Percentiles rank a stretch among this genome's conserved stretches.
phyloP scores from a whole-genome alignment of 1,284 basidiomycete genomes.

The Quambalaria eucalypti region DNA sequence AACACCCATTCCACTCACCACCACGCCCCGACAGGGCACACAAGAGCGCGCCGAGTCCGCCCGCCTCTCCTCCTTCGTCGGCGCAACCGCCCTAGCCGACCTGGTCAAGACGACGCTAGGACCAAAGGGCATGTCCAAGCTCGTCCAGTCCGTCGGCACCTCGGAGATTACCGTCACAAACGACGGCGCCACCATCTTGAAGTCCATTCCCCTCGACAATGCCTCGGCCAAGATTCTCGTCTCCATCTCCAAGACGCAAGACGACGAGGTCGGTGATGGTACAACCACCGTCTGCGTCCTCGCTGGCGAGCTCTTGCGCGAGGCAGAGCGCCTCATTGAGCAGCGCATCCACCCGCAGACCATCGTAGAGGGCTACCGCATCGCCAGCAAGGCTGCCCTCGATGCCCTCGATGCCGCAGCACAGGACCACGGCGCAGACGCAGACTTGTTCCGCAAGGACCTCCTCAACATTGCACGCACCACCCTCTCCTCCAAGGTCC shows the following conservation, averaged over 20 bases:
- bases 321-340: constrained; percentile 89
- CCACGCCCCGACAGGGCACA: constrained; percentile 59
- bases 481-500: constrained; percentile 89
- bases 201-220: constrained; percentile 94
- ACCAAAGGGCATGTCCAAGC: constrained; percentile 92
- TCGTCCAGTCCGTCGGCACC: constrained; percentile 79
- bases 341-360: constrained; percentile 91
- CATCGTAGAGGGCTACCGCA: constrained; percentile 95
- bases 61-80: constrained; percentile 93
- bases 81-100: constrained; percentile 90
- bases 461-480: constrained; percentile 93
- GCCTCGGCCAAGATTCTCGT: constrained; percentile 98
- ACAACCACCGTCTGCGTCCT: constrained; percentile 91
- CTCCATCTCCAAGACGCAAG: constrained; percentile 99
- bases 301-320: constrained; percentile 80
- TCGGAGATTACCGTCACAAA: constrained; percentile 96
- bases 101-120: constrained; percentile 96
- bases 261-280: constrained; percentile 97
- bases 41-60: constrained; percentile 97
- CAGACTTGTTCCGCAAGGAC: constrained; percentile 70
- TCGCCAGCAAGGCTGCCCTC: constrained; percentile 78
- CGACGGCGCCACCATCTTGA: constrained; percentile 96
- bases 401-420: constrained; percentile 73
- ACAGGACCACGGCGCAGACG: constrained; percentile 71
- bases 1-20: background rate